Evolutionary conservation across 169 alveolate genomes (phyloP), one percentile per base, ranked within the genome.

Genomic region (Besnoitia besnoiti): DNA sequence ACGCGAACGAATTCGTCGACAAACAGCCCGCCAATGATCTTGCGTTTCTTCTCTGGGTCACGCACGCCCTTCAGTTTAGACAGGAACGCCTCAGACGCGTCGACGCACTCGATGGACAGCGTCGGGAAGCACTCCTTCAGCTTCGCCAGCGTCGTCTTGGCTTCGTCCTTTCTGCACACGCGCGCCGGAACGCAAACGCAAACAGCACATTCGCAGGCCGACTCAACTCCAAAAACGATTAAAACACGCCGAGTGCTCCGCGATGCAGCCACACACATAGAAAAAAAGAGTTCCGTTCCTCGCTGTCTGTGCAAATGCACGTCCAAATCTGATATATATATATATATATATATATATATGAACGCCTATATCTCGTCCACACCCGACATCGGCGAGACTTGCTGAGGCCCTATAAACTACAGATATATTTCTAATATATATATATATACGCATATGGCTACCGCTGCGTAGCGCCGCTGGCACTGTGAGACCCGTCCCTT

Each of bases 1-100:
- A 94, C 94, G 85, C 80, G 61, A 77, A 90, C 97, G 55, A 95
- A 95, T 77, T 91, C 93, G 27, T 94, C 96, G 50, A 95, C 90
- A 50, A 95, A 95, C 61, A 94, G 91, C 67, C 82, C 82, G 33
- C 97, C 97, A 50, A 95, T 94, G 91, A 95, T 94, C 85, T 94
- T 94, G 39, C 97, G 88, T 89, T 95, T 95, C 94, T 92, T 73
- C 93, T 95, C 97, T 0, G 97, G 97, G 62, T 95, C 97, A 33
- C 47, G 79, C 42, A 95, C 97, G 7, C 95, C 95, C 33, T 91
- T 79, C 94, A 93, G 67, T 19, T 79, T 1, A 0, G 30, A n/a
- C 33, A 59, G 73, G 73, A 91, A 94, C 77, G 33, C 61, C 24
- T 33, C 94, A 47, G 92, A 61, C 35, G 95, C 95, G 79, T 94